phyloP scores from a whole-genome alignment of 2,329 filamentous ascomycete species.

The Pseudomassariella vexata region DNA sequence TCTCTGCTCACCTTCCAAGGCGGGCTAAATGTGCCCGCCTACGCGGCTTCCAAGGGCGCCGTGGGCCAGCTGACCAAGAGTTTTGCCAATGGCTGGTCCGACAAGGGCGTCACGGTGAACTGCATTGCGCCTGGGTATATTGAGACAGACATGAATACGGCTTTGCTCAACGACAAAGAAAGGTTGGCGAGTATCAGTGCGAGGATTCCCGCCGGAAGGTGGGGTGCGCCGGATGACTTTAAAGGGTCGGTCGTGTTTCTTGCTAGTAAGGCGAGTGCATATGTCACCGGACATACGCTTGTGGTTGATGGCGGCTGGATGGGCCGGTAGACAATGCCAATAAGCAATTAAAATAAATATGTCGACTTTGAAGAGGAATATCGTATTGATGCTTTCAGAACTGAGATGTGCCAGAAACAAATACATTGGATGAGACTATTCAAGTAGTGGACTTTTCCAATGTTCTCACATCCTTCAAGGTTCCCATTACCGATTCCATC shows the following conservation, averaged over 20 bases:
- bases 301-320: slow-evolving; percentile 92
- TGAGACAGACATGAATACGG: slow-evolving; percentile 89
- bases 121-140: slow-evolving; percentile 88
- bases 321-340: slow-evolving; percentile 60
- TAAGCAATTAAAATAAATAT: too few species aligned
- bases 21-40: slow-evolving; percentile 80
- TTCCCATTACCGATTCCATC: slow-evolving; percentile 53
- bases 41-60: slow-evolving; percentile 79
- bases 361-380: too few species aligned
- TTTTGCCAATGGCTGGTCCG: slow-evolving; percentile 79
- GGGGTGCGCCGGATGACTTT: slow-evolving; percentile 82
- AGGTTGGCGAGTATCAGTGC: slow-evolving; percentile 69
- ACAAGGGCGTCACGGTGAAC: slow-evolving; percentile 71
- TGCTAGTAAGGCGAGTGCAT: slow-evolving; percentile 68
- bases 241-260: slow-evolving; percentile 77
- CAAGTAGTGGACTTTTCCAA: too few species aligned
- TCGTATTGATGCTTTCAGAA: too few species aligned
- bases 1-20: slow-evolving; percentile 79
- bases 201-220: slow-evolving; percentile 77
- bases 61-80: slow-evolving; percentile 81
- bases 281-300: slow-evolving; percentile 76
- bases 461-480: too few species aligned
- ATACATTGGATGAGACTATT: too few species aligned
- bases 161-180: slow-evolving; percentile 66
- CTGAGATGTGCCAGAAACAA: too few species aligned